Evolutionary conservation across 2,329 filamentous ascomycete genomes (phyloP).

Genomic region (Raffaelea albimanens): DNA sequence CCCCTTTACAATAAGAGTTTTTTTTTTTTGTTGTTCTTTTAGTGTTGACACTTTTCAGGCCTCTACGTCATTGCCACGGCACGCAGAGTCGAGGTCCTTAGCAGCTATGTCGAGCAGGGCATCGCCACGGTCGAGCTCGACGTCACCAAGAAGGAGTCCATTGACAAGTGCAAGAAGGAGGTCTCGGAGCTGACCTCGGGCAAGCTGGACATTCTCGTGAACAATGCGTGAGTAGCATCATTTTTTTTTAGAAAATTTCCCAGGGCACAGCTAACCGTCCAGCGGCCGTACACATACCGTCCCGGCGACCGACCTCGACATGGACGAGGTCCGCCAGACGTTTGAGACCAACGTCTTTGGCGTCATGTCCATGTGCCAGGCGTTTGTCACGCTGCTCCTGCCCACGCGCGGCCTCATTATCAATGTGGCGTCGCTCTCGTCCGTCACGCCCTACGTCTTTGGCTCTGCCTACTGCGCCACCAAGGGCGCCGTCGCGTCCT

Average conservation of each 20-base stretch:
- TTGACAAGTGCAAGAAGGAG: conserved; percentile 35
- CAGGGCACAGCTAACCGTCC: neutral
- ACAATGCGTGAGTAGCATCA: conserved; percentile 40
- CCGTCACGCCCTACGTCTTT: conserved; percentile 42
- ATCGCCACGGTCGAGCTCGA: conserved; percentile 43
- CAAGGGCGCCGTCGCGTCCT: conserved; percentile 44
- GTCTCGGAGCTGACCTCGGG: conserved; percentile 40
- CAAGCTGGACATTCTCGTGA: conserved; percentile 47
- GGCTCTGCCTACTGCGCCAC: conserved; percentile 43
- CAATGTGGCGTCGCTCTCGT: conserved; percentile 44
- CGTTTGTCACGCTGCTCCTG: conserved; percentile 40
- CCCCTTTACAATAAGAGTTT: no score
- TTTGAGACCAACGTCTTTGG: conserved; percentile 51
- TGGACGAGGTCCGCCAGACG: conserved; percentile 41
- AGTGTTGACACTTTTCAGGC: conserved; percentile 20
- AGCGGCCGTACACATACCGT: conserved; percentile 43
- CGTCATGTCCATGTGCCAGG: conserved; percentile 44
- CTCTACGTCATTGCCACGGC: conserved; percentile 49
- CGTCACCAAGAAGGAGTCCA: conserved; percentile 41
- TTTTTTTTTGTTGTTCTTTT: no score
- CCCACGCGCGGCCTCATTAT: conserved; percentile 40
- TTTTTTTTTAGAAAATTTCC: neutral
- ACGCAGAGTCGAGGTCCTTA: conserved; percentile 37
- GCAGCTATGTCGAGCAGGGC: conserved; percentile 33
- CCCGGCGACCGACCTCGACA: conserved; percentile 40